Conservation (phyloP, 2,329 filamentous ascomycete genomes). For the Biscogniauxia marginata region DNA sequence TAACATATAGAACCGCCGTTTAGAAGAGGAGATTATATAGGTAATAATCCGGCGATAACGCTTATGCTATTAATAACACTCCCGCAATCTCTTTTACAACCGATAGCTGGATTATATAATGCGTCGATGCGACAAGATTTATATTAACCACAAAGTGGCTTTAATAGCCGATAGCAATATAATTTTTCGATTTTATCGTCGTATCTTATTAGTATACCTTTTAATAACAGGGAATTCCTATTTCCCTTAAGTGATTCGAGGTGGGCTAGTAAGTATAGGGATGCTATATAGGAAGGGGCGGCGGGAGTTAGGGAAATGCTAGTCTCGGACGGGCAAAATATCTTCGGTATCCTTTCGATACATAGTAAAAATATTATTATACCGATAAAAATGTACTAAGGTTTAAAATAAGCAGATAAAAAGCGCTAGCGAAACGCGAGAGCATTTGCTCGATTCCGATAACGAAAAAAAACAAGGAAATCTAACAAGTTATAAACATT, state of each 20-base stretch:
- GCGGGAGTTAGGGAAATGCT: constrained; percentile 19
- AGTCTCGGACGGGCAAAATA: constrained; percentile 30
- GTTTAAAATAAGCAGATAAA: constrained; percentile 79
- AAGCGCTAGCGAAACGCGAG: constrained; percentile 83
- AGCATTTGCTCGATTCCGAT: constrained; percentile 78
- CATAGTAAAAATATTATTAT: constrained; percentile 52
- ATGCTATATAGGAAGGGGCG: constrained; percentile 12
- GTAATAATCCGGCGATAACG: constrained; percentile 19
- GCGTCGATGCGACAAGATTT: constrained; percentile 18
- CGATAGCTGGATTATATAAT: constrained; percentile 18
- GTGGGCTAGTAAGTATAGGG: constrained; percentile 22
- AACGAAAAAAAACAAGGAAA: constrained; percentile 81
- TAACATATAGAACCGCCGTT: constrained; percentile 27
- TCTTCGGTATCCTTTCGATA: constrained; percentile 29
- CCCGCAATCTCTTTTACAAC: constrained; percentile 29
- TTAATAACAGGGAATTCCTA: constrained; percentile 19
- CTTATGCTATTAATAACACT: constrained; percentile 23
- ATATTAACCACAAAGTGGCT: constrained; percentile 14
- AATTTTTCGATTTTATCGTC: constrained; percentile 16
- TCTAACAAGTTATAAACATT: constrained; percentile 67
- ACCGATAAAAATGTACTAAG: constrained; percentile 76
- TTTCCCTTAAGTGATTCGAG: constrained; percentile 20
- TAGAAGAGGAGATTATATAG: constrained; percentile 17
- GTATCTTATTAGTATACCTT: constrained; percentile 18
- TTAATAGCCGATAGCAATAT: constrained; percentile 14